Evolutionary conservation across 1,139 yeast genomes (phyloP), one percentile per base, ranked within the genome.

Genomic region (Candida gigantensis): DNA sequence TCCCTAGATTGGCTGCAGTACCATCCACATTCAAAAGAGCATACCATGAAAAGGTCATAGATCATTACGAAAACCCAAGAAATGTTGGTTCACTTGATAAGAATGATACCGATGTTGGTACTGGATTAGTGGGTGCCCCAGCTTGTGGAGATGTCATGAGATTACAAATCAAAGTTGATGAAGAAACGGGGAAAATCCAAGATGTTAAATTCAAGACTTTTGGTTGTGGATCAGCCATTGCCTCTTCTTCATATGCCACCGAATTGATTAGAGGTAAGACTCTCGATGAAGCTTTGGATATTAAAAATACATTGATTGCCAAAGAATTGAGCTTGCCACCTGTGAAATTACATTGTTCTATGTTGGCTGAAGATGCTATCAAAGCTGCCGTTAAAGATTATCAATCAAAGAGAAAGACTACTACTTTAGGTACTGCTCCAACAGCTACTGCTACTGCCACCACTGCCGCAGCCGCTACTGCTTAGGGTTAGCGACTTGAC

Each of bases 101-200:
- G 66, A 74, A 73, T 45, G 78, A 80, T 43, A 55, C 64, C 16
- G 78, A 81, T 49, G 97, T 92, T n/a, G 98, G 98, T 30, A 92
- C 98, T 2, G 98, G 98, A 2, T 76, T 92, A 30, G 98, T 92
- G 13, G 92, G 98, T 37, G 98, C 98, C 0, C 98, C 98, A 39
- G 98, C 98, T 1, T 92, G 98, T 70, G 98, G 98, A 42, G 98
- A 92, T 69, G 98, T 92, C 36, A 92, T 92, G 97, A 84, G 95
- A 66, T 76, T 92, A 49, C 98, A 92, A 62, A 92, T 92, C 55
- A 81, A 90, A 57, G 98, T 92, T 12, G 83, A 83, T 51, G 97
- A 89, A 52, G 82, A 77, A 40, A 81, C 95, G 23, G 98, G 98
- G 2, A 74, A 86, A 41, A 92, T 92, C 53, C 81, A 86, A 60